Conservation (phyloP, 192 early-diverging fungal species). For the Podila minutissima region DNA sequence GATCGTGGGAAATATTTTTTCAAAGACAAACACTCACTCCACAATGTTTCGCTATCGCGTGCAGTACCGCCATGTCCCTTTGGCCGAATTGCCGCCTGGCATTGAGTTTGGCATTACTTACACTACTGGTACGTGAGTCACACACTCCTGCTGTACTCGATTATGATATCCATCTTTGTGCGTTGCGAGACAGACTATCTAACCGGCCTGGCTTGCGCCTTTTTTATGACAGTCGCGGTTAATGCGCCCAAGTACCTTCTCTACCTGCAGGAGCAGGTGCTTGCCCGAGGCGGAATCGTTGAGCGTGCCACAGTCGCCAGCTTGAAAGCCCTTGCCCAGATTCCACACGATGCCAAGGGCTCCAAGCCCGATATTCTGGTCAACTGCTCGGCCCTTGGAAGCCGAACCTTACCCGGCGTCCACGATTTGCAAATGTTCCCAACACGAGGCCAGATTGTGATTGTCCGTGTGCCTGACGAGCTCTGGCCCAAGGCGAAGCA, state of each 20-base stretch:
- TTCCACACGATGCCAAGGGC: constrained; percentile 20
- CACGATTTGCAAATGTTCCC: constrained; percentile 77
- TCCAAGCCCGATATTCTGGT: constrained; percentile 66
- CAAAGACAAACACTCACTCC: too few relatives aligned
- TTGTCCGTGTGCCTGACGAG: constrained; percentile 77
- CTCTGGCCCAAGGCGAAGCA: constrained; percentile 57
- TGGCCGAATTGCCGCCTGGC: constrained; percentile 60
- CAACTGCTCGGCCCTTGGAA: constrained; percentile 85
- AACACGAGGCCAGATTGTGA: constrained; percentile 82
- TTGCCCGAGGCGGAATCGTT: constrained; percentile 59
- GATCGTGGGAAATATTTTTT: not conserved
- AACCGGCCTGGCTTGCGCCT: not conserved
- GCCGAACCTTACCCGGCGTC: constrained; percentile 74
- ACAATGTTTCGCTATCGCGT: not conserved
- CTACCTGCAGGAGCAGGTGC: constrained; percentile 64
- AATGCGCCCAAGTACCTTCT: constrained; percentile 73
- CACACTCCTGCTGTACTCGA: not conserved
- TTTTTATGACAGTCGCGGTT: constrained; percentile 56
- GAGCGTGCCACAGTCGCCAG: constrained; percentile 46
- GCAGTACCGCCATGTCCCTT: constrained; percentile 54
- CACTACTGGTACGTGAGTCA: constrained; percentile 59
- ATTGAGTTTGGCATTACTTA: constrained; percentile 70
- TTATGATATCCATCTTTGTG: too few relatives aligned
- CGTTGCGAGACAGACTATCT: too few relatives aligned
- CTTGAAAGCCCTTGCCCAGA: constrained; percentile 60